Evolutionary conservation across 192 early-diverging fungal species (phyloP).

Genomic region (Coemansia nantahalensis): DNA sequence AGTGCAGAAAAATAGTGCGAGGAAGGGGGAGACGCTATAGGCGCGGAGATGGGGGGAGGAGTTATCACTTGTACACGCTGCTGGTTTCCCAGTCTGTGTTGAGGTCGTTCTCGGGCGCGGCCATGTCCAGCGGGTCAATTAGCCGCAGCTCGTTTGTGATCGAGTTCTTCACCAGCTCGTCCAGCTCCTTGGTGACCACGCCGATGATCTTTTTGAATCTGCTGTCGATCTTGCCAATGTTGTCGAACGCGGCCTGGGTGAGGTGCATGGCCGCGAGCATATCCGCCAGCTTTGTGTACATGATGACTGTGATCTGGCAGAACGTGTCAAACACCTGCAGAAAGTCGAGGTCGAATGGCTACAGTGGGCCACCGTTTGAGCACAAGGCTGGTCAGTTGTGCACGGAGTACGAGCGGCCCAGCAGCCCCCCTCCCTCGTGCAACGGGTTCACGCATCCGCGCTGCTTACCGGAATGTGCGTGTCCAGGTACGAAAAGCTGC

Average conservation of each 20-base stretch:
- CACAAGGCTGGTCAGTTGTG: too few relatives aligned
- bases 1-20: not conserved
- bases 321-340: constrained; percentile 67
- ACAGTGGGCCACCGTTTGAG: too few relatives aligned
- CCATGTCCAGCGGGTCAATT: constrained; percentile 58
- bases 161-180: constrained; percentile 58
- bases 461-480: constrained; percentile 48
- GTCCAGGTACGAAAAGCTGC: constrained; percentile 53
- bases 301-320: constrained; percentile 60
- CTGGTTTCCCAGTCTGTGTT: constrained; percentile 51
- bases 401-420: too few relatives aligned
- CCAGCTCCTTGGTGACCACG: constrained; percentile 64
- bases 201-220: constrained; percentile 67
- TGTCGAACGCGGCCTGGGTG: constrained; percentile 60
- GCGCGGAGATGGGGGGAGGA: too few relatives aligned
- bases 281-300: constrained; percentile 57
- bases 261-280: constrained; percentile 36
- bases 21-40: not conserved
- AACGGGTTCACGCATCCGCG: too few relatives aligned
- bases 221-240: constrained; percentile 62
- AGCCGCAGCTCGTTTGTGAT: constrained; percentile 61
- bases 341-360: constrained; percentile 67
- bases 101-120: constrained; percentile 45
- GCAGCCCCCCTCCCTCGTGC: too few relatives aligned
- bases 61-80: constrained; percentile 39